Percentiles rank a stretch among this genome's conserved stretches.
phyloP scores from a whole-genome alignment of 257 asterid genomes.

The Dorcoceras hygrometricum region DNA sequence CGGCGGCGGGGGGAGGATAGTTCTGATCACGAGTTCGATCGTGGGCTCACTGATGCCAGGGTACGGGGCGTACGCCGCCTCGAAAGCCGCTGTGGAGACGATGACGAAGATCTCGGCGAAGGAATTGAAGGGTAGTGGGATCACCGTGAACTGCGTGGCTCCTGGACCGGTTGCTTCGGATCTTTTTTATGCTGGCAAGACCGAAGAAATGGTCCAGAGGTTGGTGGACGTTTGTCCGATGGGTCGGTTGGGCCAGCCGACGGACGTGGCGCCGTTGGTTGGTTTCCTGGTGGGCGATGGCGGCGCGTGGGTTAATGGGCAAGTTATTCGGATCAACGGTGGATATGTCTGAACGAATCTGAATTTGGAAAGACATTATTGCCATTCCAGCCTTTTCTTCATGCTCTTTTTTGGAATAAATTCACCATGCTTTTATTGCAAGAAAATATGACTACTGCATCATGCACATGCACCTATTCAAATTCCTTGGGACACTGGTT shows the following conservation, averaged over 20 bases:
- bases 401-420: too few species aligned
- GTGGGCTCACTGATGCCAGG: constrained; percentile 49
- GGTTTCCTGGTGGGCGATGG: constrained; percentile 60
- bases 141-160: constrained; percentile 70
- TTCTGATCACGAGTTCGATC: constrained; percentile 47
- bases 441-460: too few species aligned
- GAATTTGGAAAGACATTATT: too few species aligned
- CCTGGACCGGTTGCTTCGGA: constrained; percentile 79
- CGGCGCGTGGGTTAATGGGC: constrained; percentile 72
- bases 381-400: too few species aligned
- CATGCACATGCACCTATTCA: too few species aligned
- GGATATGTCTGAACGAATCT: constrained; percentile 22
- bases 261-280: constrained; percentile 49
- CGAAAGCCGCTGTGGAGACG: constrained; percentile 81
- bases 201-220: constrained; percentile 47
- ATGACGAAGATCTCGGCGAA: constrained; percentile 66
- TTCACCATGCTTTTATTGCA: too few species aligned
- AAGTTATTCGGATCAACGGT: constrained; percentile 43
- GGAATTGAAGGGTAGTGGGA: constrained; percentile 70
- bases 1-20: constrained; percentile 69
- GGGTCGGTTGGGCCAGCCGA: constrained; percentile 60
- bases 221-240: constrained; percentile 44
- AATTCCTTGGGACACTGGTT: too few species aligned
- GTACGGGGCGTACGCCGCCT: constrained; percentile 56
- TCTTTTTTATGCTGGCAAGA: constrained; percentile 52